A percentile compares a stretch with the other conserved stretches of the same genome.
Evolutionary conservation across 768 basidiomycete species (phyloP).

Genomic region (Russula dissimulans): DNA sequence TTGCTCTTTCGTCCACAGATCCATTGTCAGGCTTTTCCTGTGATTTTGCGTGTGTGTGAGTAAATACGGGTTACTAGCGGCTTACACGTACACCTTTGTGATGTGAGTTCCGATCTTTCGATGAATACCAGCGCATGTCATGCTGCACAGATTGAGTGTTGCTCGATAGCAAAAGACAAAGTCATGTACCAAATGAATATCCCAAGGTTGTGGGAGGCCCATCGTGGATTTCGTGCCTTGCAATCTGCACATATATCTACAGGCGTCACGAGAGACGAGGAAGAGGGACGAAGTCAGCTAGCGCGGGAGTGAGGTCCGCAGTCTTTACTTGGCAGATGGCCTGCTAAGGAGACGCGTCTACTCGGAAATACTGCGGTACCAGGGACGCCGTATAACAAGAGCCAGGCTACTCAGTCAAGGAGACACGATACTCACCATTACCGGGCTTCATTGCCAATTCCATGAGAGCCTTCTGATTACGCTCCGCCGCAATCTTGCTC

Average conservation of each 20-base stretch:
- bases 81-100: conserved; percentile 71
- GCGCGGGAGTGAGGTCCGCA: not conserved
- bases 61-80: not conserved
- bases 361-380: not conserved
- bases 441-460: conserved; percentile 14
- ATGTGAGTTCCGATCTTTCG: conserved; percentile 92
- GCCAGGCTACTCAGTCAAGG: not conserved
- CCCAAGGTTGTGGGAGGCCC: conserved; percentile 85
- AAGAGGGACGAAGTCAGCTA: conserved; percentile 1
- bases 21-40: conserved; percentile 86
- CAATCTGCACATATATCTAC: conserved; percentile 90
- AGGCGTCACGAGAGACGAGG: not conserved
- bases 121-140: conserved; percentile 86
- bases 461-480: conserved; percentile 14
- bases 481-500: conserved; percentile 14
- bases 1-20: conserved; percentile 83
- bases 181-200: conserved; percentile 75
- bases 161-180: not conserved
- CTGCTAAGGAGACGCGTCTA: not conserved
- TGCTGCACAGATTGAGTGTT: conserved; percentile 34
- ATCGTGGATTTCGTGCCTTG: conserved; percentile 75
- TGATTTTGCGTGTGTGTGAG: not conserved
- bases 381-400: not conserved
- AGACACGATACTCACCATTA: conserved; percentile 7
- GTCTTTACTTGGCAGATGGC: not conserved